These are phyloP conservation scores for Nannochloris sp. DNA, from an alignment of 139 green algal genomes.

Conservation along the genomic window DNA sequence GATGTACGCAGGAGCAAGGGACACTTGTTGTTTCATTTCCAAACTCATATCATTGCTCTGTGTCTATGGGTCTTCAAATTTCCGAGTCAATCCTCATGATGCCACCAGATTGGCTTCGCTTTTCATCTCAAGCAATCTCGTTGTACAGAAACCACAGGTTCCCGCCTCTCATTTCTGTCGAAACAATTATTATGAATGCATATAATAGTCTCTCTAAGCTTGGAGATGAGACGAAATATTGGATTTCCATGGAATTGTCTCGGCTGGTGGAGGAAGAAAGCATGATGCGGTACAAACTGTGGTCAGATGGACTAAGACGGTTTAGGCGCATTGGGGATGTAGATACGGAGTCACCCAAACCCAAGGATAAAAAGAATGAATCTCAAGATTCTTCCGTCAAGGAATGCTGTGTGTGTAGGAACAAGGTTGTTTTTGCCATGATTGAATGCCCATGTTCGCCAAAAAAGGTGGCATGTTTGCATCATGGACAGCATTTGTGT, in stretches of 20 bases:
- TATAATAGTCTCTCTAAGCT: not conserved
- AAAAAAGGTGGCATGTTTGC: slow-evolving; percentile 39
- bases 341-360: not conserved
- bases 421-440: slow-evolving; percentile 26
- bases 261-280: slow-evolving; percentile 46
- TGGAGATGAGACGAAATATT: slow-evolving; percentile 17
- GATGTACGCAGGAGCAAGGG: slow-evolving; percentile 39
- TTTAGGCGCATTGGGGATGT: not conserved
- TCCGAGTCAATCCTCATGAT: slow-evolving; percentile 74
- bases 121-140: slow-evolving; percentile 21
- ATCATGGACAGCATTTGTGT: slow-evolving; percentile 56
- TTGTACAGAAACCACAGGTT: slow-evolving; percentile 38
- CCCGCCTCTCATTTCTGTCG: slow-evolving; percentile 46
- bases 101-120: slow-evolving; percentile 72
- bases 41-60: slow-evolving; percentile 57
- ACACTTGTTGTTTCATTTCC: slow-evolving; percentile 83
- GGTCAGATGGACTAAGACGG: slow-evolving; percentile 22
- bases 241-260: slow-evolving; percentile 43
- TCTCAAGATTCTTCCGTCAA: slow-evolving; percentile 9
- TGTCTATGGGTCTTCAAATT: slow-evolving; percentile 62
- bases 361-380: not conserved
- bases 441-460: slow-evolving; percentile 59
- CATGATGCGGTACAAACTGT: slow-evolving; percentile 46
- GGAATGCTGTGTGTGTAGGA: slow-evolving; percentile 43
- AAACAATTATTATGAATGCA: slow-evolving; percentile 22